Percentiles rank a stretch among this genome's conserved stretches.
Evolutionary conservation across 495 filamentous ascomycete species (phyloP).

Genomic region (Hypoxylon fuscum): DNA sequence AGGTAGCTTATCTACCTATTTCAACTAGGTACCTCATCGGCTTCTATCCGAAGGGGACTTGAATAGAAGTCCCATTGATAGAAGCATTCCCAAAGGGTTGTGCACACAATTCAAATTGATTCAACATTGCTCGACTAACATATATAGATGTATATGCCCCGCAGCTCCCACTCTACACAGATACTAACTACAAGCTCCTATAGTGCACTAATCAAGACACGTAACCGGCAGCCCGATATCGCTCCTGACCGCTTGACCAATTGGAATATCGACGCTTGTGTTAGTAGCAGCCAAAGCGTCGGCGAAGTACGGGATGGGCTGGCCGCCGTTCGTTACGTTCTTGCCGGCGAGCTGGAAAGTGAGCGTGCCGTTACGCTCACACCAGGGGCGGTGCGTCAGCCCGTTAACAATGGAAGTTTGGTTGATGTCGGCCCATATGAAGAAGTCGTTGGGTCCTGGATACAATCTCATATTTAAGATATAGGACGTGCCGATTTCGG

Average conservation of each 20-base stretch:
- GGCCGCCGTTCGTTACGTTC: slow-evolving; percentile 64
- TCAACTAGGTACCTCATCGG: too few relatives aligned
- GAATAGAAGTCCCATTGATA: too few relatives aligned
- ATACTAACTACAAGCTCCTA: too few relatives aligned
- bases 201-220: slow-evolving; percentile 11
- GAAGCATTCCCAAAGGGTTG: too few relatives aligned
- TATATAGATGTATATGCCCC: too few relatives aligned
- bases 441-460: slow-evolving; percentile 67
- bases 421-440: slow-evolving; percentile 64
- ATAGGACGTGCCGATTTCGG: slow-evolving; percentile 62
- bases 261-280: slow-evolving; percentile 49
- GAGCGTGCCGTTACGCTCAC: slow-evolving; percentile 57
- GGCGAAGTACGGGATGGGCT: slow-evolving; percentile 70
- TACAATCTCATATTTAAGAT: slow-evolving; percentile 66
- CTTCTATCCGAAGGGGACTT: too few relatives aligned
- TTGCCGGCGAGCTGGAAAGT: slow-evolving; percentile 69
- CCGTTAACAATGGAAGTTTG: slow-evolving; percentile 59
- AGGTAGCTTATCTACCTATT: too few relatives aligned
- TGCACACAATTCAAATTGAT: too few relatives aligned
- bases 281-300: slow-evolving; percentile 49
- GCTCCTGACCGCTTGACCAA: slow-evolving; percentile 38
- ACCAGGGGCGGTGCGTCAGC: slow-evolving; percentile 48
- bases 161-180: too few relatives aligned
- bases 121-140: too few relatives aligned
- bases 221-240: slow-evolving; percentile 9